Evolutionary conservation across 192 early-diverging fungal species (phyloP).

Genomic region (Linderina pennispora): DNA sequence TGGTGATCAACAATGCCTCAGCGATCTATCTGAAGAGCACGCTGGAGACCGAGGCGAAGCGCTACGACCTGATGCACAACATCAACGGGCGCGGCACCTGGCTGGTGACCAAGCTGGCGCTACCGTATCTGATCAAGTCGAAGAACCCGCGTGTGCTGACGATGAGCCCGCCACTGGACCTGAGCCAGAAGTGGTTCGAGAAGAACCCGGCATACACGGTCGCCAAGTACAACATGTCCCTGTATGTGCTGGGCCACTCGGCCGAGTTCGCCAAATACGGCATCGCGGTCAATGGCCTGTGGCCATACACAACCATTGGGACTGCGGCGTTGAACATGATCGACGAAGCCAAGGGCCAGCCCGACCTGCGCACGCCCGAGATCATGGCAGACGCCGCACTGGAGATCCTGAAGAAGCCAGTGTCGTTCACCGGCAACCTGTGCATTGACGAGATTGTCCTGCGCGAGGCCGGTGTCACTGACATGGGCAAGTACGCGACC

Average conservation of each 20-base stretch:
- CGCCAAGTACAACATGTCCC: slow-evolving; percentile 51
- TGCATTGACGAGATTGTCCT: slow-evolving; percentile 60
- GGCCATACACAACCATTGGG: slow-evolving; percentile 36
- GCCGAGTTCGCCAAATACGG: slow-evolving; percentile 52
- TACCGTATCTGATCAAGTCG: slow-evolving; percentile 55
- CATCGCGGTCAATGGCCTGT: slow-evolving; percentile 50
- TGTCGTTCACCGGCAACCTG: slow-evolving; percentile 53
- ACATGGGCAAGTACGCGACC: slow-evolving; percentile 54
- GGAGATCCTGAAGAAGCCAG: slow-evolving; percentile 49
- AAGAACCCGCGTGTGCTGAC: slow-evolving; percentile 62
- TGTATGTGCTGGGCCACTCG: slow-evolving; percentile 53
- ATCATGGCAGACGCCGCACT: slow-evolving; percentile 68
- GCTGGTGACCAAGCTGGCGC: slow-evolving; percentile 53
- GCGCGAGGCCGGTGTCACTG: slow-evolving; percentile 52
- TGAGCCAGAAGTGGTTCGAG: slow-evolving; percentile 55
- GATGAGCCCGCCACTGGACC: slow-evolving; percentile 52
- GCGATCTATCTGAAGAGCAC: slow-evolving; percentile 56
- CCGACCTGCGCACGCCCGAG: slow-evolving; percentile 35
- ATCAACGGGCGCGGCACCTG: slow-evolving; percentile 63
- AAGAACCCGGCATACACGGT: slow-evolving; percentile 51
- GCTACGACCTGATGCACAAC: slow-evolving; percentile 51
- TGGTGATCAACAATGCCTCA: slow-evolving; percentile 57
- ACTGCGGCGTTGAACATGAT: slow-evolving; percentile 45
- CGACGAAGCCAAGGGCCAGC: neutral
- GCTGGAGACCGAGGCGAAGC: slow-evolving; percentile 27